Conservation (phyloP, 257 asterid genomes). For the Ilex aquifolium region DNA sequence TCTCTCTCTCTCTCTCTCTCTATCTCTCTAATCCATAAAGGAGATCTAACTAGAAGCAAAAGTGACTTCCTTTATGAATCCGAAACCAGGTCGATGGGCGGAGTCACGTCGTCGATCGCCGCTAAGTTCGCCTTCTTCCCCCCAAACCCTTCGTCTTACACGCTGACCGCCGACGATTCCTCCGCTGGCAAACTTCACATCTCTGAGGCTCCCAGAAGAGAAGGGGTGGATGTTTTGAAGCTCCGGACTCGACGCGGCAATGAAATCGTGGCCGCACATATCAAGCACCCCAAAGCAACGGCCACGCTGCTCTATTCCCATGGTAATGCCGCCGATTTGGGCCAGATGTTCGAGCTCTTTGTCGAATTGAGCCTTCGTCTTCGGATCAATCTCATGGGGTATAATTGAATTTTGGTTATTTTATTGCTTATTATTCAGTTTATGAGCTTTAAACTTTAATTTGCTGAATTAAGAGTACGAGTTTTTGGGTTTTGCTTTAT, state of each 20-base stretch:
- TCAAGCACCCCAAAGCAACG: neutral
- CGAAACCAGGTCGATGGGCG: slow-evolving; percentile 2
- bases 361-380: slow-evolving; percentile 3
- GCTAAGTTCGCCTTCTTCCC: slow-evolving; percentile 18
- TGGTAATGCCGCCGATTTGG: slow-evolving; percentile 7
- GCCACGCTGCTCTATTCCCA: neutral
- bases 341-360: neutral
- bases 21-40: too few species aligned
- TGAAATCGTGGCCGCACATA: neutral
- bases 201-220: slow-evolving; percentile 5
- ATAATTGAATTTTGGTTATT: neutral
- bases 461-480: too few species aligned
- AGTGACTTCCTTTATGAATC: neutral
- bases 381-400: neutral
- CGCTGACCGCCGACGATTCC: slow-evolving; percentile 1
- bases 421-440: too few species aligned
- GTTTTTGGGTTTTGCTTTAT: too few species aligned
- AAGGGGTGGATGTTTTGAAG: slow-evolving; percentile 14
- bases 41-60: too few species aligned
- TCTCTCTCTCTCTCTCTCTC: neutral
- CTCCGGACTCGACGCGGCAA: slow-evolving; percentile 4
- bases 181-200: neutral
- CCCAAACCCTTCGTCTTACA: slow-evolving; percentile 16
- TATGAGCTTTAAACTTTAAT: too few species aligned
- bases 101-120: slow-evolving; percentile 18